Conservation (phyloP, 768 basidiomycete species). For the Boletus rubropictus region DNA sequence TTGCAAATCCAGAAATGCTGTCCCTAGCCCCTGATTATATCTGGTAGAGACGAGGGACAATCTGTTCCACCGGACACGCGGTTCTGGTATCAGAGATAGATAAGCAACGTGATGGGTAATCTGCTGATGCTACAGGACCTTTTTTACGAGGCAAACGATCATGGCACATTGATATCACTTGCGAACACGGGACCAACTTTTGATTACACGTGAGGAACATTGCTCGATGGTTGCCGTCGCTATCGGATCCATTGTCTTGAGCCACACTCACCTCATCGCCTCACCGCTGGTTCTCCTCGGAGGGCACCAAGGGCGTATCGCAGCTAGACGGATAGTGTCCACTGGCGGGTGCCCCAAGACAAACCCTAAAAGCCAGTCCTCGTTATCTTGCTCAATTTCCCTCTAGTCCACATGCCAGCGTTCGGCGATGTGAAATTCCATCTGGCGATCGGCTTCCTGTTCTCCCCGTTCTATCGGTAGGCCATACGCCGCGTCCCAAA, state of each 20-base stretch:
- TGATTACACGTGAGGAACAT: background rate
- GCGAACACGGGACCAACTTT: too few species aligned
- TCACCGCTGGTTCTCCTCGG: background rate
- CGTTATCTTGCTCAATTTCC: background rate
- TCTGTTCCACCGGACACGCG: too few species aligned
- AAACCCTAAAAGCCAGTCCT: background rate
- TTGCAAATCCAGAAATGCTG: background rate
- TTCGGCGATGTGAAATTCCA: slow-evolving; percentile 5
- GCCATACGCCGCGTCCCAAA: too few species aligned
- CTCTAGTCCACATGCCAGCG: background rate
- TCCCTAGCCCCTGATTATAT: too few species aligned
- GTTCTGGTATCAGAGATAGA: background rate
- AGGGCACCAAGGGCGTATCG: background rate
- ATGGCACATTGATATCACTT: too few species aligned
- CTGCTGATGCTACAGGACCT: background rate
- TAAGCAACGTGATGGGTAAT: slow-evolving; percentile 2
- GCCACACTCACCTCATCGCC: too few species aligned
- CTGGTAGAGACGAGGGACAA: background rate
- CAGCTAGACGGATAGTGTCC: background rate
- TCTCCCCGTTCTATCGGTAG: background rate
- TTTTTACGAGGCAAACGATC: too few species aligned
- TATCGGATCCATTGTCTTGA: too few species aligned
- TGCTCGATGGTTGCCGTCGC: too few species aligned
- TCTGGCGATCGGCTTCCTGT: background rate
- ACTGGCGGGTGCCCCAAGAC: too few species aligned